Base-by-base conservation (phyloP, 176 grass and related monocot species). In the Panicum miliaceum region DNA sequence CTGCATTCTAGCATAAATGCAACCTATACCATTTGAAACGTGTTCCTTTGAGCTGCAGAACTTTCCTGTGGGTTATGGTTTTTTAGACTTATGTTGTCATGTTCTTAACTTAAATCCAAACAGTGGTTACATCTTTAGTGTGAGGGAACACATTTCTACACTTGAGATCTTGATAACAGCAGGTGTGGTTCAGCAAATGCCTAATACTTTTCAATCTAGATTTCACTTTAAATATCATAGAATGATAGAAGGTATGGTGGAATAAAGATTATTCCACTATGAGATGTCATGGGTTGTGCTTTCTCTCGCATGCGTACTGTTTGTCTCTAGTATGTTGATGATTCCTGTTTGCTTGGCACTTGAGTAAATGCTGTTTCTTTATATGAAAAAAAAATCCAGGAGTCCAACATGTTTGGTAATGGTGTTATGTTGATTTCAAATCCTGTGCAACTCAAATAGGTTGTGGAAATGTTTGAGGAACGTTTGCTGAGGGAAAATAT, bases 331-430 rank as follows among this genome's bases (percentile, higher is more conserved):
- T 40, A n/a, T 64, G 56, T 26, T 70, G 36, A 64, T 56, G 34
- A 35, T 63, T 62, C 12, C 23, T 78, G 27, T 84, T 53, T 57
- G 1, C 83, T 47, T 60, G 19, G 25, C 26, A 78, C 26, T 77
- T 78, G 60, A 58, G 62, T 60, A n/a, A 46, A 74, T 59, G 75
- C 9, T 79, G 11, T 78, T 27, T 84, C 5, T 83, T 35, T 65
- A 50, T 47, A 74, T 80, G 82, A 73, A 80, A 84, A 71, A 48
- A 25, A 57, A 2, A 75, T 18, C 57, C 26, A 73, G 57, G 79
- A 57, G 47, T 46, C 20, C 14, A 4, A 22, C 34, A 6, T 50
- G 51, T 58, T 40, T 72, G 59, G 34, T 68, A 66, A 58, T 81
- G 66, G 22, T 15, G 74, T 81, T 50, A 71, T 53, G 32, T 69